Conservation (phyloP, 495 filamentous ascomycete genomes). For the Evernia prunastri region DNA sequence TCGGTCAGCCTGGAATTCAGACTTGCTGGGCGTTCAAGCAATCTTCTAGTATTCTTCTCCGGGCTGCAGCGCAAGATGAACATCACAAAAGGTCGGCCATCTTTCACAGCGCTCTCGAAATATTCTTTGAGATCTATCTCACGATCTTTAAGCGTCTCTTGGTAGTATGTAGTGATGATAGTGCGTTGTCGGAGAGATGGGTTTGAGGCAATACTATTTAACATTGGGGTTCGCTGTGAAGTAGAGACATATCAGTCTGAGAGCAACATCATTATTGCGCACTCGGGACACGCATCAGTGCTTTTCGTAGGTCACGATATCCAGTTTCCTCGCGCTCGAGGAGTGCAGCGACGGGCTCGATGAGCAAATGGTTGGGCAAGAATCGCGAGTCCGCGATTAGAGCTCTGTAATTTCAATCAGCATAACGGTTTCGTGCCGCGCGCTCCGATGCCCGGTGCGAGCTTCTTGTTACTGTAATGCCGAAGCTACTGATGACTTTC, state of each 20-base stretch:
- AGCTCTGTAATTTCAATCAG: slow-evolving; percentile 6
- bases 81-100: slow-evolving; percentile 7
- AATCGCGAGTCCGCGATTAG: slow-evolving; percentile 5
- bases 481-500: slow-evolving; percentile 11
- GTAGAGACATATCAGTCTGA: too few relatives aligned
- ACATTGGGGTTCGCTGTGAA: slow-evolving; percentile 4
- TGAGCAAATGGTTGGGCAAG: slow-evolving; percentile 9
- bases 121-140: slow-evolving; percentile 11
- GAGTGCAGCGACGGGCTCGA: slow-evolving; percentile 10
- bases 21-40: too few relatives aligned
- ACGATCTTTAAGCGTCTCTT: slow-evolving; percentile 11
- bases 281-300: not conserved
- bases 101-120: slow-evolving; percentile 10
- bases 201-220: slow-evolving; percentile 5
- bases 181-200: slow-evolving; percentile 8
- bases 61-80: slow-evolving; percentile 8
- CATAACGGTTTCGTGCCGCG: too few relatives aligned
- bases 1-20: too few relatives aligned
- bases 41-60: too few relatives aligned
- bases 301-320: slow-evolving; percentile 10
- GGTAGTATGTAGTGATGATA: slow-evolving; percentile 12
- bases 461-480: slow-evolving; percentile 10
- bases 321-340: slow-evolving; percentile 8
- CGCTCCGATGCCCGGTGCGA: not conserved
- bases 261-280: too few relatives aligned